Conservation (phyloP, 2,329 filamentous ascomycete genomes). For the Juglanconis juglandina region DNA sequence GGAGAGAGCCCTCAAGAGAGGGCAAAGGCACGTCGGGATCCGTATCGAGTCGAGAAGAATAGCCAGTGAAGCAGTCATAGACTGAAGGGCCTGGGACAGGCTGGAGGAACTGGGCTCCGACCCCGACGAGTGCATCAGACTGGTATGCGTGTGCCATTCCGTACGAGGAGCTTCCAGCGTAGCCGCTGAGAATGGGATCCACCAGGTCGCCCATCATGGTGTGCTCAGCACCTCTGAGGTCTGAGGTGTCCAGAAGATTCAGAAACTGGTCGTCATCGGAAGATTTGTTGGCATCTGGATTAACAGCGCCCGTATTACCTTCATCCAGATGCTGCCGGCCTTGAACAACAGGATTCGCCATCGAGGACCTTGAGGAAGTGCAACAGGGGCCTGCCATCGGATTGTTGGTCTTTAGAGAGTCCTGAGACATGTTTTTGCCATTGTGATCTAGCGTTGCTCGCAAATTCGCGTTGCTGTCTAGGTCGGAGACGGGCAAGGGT, state of each 20-base stretch:
- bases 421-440: neutral
- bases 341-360: neutral
- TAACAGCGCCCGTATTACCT: neutral
- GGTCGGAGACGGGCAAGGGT: neutral
- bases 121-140: neutral
- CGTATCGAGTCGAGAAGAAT: neutral
- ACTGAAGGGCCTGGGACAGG: neutral
- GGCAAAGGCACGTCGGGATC: neutral
- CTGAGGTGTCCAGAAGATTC: too few relatives aligned
- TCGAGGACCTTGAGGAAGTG: neutral
- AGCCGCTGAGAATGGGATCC: neutral
- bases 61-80: neutral
- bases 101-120: neutral
- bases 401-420: neutral
- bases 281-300: neutral
- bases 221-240: too few relatives aligned
- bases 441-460: neutral
- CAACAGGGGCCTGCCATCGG: neutral
- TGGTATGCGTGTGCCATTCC: neutral
- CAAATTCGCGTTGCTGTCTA: neutral
- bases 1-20: neutral
- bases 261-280: too few relatives aligned
- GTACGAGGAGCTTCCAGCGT: neutral
- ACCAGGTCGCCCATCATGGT: neutral
- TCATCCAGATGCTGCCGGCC: neutral